These are phyloP conservation scores for Canavalia ensiformis DNA, from an alignment of 306 rosid genomes.

Conservation along the genomic window DNA sequence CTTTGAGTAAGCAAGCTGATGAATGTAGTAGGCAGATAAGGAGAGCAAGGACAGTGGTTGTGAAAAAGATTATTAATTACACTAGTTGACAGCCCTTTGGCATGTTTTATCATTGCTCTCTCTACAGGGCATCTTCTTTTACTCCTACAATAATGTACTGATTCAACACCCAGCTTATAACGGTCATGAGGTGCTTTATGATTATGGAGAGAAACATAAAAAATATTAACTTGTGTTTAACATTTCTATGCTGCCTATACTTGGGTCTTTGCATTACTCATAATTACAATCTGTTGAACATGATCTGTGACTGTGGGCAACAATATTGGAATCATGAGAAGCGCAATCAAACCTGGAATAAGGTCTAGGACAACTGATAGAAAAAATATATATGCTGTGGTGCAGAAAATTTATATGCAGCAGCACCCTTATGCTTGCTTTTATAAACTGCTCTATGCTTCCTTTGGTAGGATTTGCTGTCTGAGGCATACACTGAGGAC, in stretches of 20 bases:
- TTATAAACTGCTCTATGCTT: background rate
- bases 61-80: conserved; percentile 63
- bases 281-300: conserved; percentile 34
- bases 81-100: conserved; percentile 44
- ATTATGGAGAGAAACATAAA: conserved; percentile 28
- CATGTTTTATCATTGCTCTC: conserved; percentile 45
- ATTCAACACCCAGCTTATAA: conserved; percentile 42
- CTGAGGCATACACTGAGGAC: conserved; percentile 22
- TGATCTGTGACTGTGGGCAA: conserved; percentile 3
- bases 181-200: background rate
- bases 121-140: conserved; percentile 25
- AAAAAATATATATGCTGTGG: conserved; percentile 3
- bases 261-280: background rate
- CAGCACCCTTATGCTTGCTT: background rate
- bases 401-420: background rate
- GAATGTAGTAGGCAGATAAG: conserved; percentile 69
- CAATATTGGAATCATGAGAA: conserved; percentile 34
- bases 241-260: conserved; percentile 14
- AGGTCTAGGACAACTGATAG: background rate
- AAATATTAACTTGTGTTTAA: conserved; percentile 44
- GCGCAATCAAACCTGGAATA: background rate
- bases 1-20: conserved; percentile 69
- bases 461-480: conserved; percentile 10
- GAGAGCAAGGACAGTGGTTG: conserved; percentile 77
- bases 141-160: conserved; percentile 29